These are phyloP conservation scores for Suillus brevipes DNA, from an alignment of 768 basidiomycete species.

Conservation along the genomic window DNA sequence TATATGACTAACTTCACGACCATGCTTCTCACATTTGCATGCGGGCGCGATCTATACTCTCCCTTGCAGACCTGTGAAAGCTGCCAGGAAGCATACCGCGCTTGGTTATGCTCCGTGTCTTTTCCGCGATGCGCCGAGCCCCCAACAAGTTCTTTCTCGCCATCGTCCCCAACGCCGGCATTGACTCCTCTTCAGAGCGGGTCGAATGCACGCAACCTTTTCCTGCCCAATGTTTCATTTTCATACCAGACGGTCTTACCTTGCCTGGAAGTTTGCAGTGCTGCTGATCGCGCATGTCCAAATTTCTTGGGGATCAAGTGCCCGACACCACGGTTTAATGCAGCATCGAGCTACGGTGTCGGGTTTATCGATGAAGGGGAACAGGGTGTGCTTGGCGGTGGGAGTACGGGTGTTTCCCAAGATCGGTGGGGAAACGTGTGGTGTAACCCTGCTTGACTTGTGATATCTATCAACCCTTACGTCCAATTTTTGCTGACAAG, in stretches of 20 bases:
- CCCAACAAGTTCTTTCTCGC: constrained; percentile 33
- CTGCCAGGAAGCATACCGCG: constrained; percentile 70
- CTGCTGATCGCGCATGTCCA: constrained; percentile 77
- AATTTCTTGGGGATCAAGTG: constrained; percentile 69
- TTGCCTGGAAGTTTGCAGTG: constrained; percentile 76
- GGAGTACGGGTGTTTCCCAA: constrained; percentile 53
- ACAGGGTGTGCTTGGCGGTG: constrained; percentile 46
- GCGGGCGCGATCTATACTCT: constrained; percentile 80
- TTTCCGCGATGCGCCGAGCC: constrained; percentile 75
- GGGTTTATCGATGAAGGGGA: constrained; percentile 65
- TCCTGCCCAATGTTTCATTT: constrained; percentile 44
- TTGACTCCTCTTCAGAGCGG: constrained; percentile 46
- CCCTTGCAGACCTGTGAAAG: constrained; percentile 75
- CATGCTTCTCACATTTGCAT: constrained; percentile 69
- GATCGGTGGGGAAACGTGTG: constrained; percentile 77
- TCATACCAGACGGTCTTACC: constrained; percentile 68
- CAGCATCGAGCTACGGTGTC: constrained; percentile 69
- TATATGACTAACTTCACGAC: constrained; percentile 75
- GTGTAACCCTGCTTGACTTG: constrained; percentile 51
- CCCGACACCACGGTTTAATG: constrained; percentile 61
- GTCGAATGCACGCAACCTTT: constrained; percentile 43
- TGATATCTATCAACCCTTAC: background rate
- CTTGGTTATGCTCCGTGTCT: constrained; percentile 74
- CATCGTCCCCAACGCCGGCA: constrained; percentile 45
- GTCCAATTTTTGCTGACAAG: background rate